phyloP scores from a whole-genome alignment of 2,329 filamentous ascomycete species.

The Botryotinia calthae region DNA sequence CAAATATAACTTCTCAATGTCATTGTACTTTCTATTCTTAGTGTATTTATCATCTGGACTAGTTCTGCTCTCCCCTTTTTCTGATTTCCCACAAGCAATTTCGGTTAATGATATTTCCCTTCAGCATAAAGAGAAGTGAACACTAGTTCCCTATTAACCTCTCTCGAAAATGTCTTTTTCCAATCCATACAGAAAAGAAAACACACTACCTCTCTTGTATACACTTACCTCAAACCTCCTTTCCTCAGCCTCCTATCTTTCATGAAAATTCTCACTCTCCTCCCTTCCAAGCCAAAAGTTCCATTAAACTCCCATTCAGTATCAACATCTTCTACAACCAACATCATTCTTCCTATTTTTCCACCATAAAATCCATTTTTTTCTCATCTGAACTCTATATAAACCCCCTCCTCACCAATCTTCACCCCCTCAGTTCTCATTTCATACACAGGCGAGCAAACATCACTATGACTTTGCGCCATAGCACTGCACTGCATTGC shows the following conservation, averaged over 20 bases:
- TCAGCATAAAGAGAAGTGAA: too few relatives aligned
- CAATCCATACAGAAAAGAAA: not conserved
- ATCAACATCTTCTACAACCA: not conserved
- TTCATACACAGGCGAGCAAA: too few relatives aligned
- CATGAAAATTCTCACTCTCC: not conserved
- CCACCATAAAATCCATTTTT: not conserved
- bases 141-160: too few relatives aligned
- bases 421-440: not conserved
- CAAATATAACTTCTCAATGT: not conserved
- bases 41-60: accelerated
- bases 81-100: too few relatives aligned
- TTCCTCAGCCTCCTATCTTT: too few relatives aligned
- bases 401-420: not conserved
- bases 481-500: too few relatives aligned
- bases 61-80: too few relatives aligned
- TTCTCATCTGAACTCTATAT: not conserved
- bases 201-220: not conserved
- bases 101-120: too few relatives aligned
- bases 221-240: not conserved
- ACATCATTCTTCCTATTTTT: not conserved
- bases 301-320: not conserved
- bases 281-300: not conserved
- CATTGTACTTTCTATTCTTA: not conserved
- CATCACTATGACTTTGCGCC: too few relatives aligned
- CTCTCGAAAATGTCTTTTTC: too few relatives aligned